phyloP scores from a whole-genome alignment of 345 rosid species.

The Excoecaria cochinchinensis region DNA sequence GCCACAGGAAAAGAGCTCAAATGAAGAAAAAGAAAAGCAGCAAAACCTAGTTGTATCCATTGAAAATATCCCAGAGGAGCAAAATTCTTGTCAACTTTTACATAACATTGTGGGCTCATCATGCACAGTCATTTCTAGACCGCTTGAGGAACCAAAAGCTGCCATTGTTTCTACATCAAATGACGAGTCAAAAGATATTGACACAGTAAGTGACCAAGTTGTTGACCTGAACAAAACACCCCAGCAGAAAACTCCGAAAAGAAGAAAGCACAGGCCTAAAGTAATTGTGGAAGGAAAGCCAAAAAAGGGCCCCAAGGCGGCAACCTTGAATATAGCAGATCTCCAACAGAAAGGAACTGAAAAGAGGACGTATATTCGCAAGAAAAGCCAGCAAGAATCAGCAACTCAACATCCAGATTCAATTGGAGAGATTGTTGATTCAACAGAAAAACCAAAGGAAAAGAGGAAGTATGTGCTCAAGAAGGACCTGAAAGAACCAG shows the following conservation, averaged over 20 bases:
- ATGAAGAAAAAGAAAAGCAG: constrained; percentile 31
- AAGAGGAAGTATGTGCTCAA: constrained; percentile 36
- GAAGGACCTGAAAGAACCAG: constrained; percentile 42
- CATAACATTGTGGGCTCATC: constrained; percentile 46
- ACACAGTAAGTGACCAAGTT: constrained; percentile 29
- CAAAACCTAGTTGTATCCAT: constrained; percentile 19
- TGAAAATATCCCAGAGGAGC: constrained; percentile 28
- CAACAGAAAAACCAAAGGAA: constrained; percentile 7
- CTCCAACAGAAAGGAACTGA: constrained; percentile 38
- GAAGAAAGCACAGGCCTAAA: constrained; percentile 84
- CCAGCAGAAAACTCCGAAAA: constrained; percentile 55
- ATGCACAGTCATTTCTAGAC: constrained; percentile 34
- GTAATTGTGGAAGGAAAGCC: constrained; percentile 63
- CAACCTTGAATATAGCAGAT: constrained; percentile 30
- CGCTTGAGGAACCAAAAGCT: constrained; percentile 36
- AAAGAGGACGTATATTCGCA: constrained; percentile 43
- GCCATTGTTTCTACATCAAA: constrained; percentile 31
- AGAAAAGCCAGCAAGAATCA: constrained; percentile 41
- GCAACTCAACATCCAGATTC: constrained; percentile 33
- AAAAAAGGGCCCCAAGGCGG: constrained; percentile 43
- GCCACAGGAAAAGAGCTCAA: constrained; percentile 13
- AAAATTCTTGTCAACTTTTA: constrained; percentile 29
- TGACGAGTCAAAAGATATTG: constrained; percentile 34
- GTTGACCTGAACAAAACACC: constrained; percentile 80
- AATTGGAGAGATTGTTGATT: constrained; percentile 17